Evolutionary conservation across 2,329 filamentous ascomycete genomes (phyloP), one percentile per base, ranked within the genome.

Genomic region (Venturia nashicola): DNA sequence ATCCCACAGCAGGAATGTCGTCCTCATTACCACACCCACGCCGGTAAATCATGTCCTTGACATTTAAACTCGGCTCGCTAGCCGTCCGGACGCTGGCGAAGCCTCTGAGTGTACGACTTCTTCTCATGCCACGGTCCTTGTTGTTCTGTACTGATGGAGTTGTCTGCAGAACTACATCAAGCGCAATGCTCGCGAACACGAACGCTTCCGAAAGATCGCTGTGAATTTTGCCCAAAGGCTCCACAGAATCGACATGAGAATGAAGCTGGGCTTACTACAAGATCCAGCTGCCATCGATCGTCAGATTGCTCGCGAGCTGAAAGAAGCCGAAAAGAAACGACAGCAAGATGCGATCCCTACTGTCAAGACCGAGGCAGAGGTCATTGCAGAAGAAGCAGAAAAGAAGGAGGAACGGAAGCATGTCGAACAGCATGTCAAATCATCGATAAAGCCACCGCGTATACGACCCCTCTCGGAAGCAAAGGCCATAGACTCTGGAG

Each of bases 401-500:
- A 72, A 77, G 5, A 78, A 76, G 57, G 71, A 77, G 67, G 73
- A 78, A 61, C 80, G 79, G 68, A 76, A 80, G 61, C 76, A 79
- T 57, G 79, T 81, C 66, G 73, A 77, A 65, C 75, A 76, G 69
- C 73, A 76, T 60, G 66, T 70, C 48, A 68, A 77, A 70, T 71
- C 72, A 72, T 48, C 75, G 72, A 34, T 76, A 76, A 63, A 65
- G 9, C 61, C 62, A 64, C 82, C 82, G 6, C 80, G 80, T 42
- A 87, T 88, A 64, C 77, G 85, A 55, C 86, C 86, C 8, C 76
- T 89, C 12, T 83, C 83, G 2, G 86, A 89, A 71, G 79, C 82
- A 14, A 86, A 87, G 69, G 86, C 86, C 0, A 88, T 89, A 63
- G 86, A 89, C 70, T 81, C 82, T 44, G 86, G 86, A 3, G 86